A percentile compares a stretch with the other conserved stretches of the same genome.
These are phyloP conservation scores for Aspergillus saccharolyticus DNA, from an alignment of 495 filamentous ascomycete genomes.

Conservation along the genomic window DNA sequence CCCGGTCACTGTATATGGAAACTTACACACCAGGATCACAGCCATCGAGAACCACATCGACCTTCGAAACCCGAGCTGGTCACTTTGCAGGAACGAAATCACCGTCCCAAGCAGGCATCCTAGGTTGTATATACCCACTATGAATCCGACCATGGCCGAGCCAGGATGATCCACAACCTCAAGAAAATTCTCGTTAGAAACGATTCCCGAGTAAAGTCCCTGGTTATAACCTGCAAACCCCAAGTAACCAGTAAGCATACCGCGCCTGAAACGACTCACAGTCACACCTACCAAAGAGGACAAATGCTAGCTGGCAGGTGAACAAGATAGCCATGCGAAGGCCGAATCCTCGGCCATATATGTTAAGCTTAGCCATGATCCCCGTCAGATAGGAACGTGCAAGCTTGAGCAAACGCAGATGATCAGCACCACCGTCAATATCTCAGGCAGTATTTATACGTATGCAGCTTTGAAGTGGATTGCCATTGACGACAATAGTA, in stretches of 20 bases:
- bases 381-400: neutral
- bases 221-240: conserved; percentile 47
- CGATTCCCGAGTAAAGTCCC: conserved; percentile 48
- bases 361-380: conserved; percentile 25
- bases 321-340: conserved; percentile 35
- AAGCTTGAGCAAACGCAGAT: conserved; percentile 2
- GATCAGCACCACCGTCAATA: conserved; percentile 5
- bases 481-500: conserved; percentile 12
- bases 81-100: conserved; percentile 38
- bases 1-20: conserved; percentile 5
- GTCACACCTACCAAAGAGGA: conserved; percentile 42
- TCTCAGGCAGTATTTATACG: conserved; percentile 10
- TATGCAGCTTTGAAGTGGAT: conserved; percentile 9
- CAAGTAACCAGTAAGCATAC: conserved; percentile 7
- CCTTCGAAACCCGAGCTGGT: conserved; percentile 42
- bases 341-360: conserved; percentile 31
- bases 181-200: conserved; percentile 45
- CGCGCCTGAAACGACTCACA: neutral
- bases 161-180: conserved; percentile 35
- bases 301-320: conserved; percentile 36
- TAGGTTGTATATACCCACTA: conserved; percentile 49
- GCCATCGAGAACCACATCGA: conserved; percentile 39
- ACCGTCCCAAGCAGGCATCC: conserved; percentile 42
- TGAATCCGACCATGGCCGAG: conserved; percentile 37
- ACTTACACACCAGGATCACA: conserved; percentile 26